Evolutionary conservation across 441 rosid species (phyloP).

Genomic region (Gossypium lobatum): DNA sequence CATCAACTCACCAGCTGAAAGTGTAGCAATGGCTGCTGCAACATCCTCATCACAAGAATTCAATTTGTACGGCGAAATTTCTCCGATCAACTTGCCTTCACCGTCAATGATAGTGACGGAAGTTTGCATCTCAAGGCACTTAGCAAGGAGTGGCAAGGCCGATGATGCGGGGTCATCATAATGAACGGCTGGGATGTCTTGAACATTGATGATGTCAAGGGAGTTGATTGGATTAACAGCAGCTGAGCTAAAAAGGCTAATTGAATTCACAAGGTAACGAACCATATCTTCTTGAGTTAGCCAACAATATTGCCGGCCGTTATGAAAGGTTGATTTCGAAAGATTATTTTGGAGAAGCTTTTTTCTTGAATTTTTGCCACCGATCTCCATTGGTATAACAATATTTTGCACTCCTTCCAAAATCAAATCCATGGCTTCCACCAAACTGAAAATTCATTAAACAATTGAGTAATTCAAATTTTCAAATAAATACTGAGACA

Average conservation of each 20-base stretch:
- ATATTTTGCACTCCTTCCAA: conserved; percentile 40
- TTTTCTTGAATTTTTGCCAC: conserved; percentile 4
- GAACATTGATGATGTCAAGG: conserved; percentile 27
- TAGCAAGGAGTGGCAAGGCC: conserved; percentile 21
- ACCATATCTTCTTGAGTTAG: conserved; percentile 61
- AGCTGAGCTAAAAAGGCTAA: conserved; percentile 23
- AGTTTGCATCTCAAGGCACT: conserved; percentile 25
- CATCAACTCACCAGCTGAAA: conserved; percentile 55
- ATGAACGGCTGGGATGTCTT: conserved; percentile 20
- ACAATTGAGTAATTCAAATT: no score
- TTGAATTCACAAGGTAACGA: conserved; percentile 42
- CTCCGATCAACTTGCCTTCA: conserved; percentile 26
- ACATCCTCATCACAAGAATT: conserved; percentile 28
- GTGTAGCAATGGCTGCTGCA: conserved; percentile 47
- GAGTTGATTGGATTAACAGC: conserved; percentile 27
- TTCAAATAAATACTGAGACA: background rate
- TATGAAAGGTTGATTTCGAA: conserved; percentile 27
- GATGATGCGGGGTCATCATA: conserved; percentile 31
- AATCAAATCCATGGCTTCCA: conserved; percentile 37
- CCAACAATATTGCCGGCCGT: conserved; percentile 56
- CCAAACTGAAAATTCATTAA: conserved; percentile 25
- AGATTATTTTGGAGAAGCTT: conserved; percentile 23
- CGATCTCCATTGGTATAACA: conserved; percentile 27
- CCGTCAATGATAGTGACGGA: conserved; percentile 29
- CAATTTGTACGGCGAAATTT: conserved; percentile 34